Percentiles rank a stretch among this genome's conserved stretches.
Conservation (phyloP, 768 basidiomycete genomes). For the Sutorius australiensis region DNA sequence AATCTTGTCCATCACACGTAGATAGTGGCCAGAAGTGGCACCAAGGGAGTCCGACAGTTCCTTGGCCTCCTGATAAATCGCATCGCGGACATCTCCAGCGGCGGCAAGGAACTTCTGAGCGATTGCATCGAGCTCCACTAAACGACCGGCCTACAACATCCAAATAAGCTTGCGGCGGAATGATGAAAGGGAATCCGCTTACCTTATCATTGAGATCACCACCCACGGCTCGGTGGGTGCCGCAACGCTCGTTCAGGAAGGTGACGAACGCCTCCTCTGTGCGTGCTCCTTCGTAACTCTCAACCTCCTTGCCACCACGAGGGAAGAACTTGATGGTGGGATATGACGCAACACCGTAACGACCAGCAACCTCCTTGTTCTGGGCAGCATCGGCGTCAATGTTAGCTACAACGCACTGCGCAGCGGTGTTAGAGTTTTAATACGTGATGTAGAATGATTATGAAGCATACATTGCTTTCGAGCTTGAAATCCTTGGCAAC, state of each 20-base stretch:
- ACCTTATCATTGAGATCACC: slow-evolving; percentile 76
- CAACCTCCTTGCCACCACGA: slow-evolving; percentile 58
- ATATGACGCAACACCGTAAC: slow-evolving; percentile 76
- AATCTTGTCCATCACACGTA: slow-evolving; percentile 89
- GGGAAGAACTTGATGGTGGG: slow-evolving; percentile 97
- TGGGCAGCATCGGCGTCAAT: slow-evolving; percentile 82
- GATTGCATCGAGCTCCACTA: slow-evolving; percentile 70
- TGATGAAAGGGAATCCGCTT: slow-evolving; percentile 13
- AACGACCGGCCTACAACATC: slow-evolving; percentile 70
- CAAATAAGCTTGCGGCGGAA: slow-evolving; percentile 2
- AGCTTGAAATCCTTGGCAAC: slow-evolving; percentile 75
- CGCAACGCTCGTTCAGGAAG: slow-evolving; percentile 85
- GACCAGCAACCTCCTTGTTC: slow-evolving; percentile 66
- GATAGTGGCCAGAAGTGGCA: slow-evolving; percentile 66
- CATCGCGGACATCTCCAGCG: slow-evolving; percentile 48
- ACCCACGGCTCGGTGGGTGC: slow-evolving; percentile 76
- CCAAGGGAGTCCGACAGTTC: slow-evolving; percentile 47
- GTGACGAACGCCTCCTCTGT: slow-evolving; percentile 70
- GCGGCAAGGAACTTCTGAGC: slow-evolving; percentile 74
- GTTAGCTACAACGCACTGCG: slow-evolving; percentile 84
- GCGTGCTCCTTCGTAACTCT: slow-evolving; percentile 68
- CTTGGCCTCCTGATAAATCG: slow-evolving; percentile 65
- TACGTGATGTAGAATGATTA: neutral
- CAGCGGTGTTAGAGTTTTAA: slow-evolving; percentile 7
- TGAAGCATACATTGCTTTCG: slow-evolving; percentile 61